Percentiles rank a stretch among this genome's conserved stretches.
Evolutionary conservation across 2,329 filamentous ascomycete species (phyloP).

Genomic region (Aspergillus alliaceus): DNA sequence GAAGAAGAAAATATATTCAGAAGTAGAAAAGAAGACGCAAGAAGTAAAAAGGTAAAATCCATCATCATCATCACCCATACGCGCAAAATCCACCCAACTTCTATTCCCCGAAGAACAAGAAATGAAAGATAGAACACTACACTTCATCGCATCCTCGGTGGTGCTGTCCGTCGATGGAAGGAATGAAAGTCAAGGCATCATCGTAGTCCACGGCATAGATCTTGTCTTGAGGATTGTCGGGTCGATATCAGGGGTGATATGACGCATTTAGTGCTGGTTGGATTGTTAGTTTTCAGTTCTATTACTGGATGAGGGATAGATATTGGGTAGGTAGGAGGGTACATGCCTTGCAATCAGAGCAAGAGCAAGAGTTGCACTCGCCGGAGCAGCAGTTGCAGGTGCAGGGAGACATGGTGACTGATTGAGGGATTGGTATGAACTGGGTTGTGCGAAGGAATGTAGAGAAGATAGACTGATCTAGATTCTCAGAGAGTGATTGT

Average conservation of each 20-base stretch:
- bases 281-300: not conserved
- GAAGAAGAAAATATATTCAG: not conserved
- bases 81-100: not conserved
- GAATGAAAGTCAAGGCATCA: not conserved
- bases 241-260: not conserved
- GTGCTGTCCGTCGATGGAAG: not conserved
- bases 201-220: not conserved
- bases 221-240: not conserved
- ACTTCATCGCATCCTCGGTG: not conserved
- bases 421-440: conserved; percentile 12
- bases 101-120: not conserved
- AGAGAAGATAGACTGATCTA: not conserved
- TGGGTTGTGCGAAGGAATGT: not conserved
- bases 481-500: not conserved
- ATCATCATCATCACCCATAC: not conserved
- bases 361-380: conserved; percentile 42
- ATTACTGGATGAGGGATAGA: not conserved
- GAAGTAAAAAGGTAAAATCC: not conserved
- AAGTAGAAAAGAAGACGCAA: not conserved
- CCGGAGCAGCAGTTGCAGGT: conserved; percentile 43
- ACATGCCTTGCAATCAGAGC: conserved; percentile 39
- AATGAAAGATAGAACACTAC: not conserved
- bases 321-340: not conserved
- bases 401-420: conserved; percentile 42
- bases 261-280: not conserved